Evolutionary conservation across 1,284 basidiomycete species (phyloP).

Genomic region (Puccinia horiana): DNA sequence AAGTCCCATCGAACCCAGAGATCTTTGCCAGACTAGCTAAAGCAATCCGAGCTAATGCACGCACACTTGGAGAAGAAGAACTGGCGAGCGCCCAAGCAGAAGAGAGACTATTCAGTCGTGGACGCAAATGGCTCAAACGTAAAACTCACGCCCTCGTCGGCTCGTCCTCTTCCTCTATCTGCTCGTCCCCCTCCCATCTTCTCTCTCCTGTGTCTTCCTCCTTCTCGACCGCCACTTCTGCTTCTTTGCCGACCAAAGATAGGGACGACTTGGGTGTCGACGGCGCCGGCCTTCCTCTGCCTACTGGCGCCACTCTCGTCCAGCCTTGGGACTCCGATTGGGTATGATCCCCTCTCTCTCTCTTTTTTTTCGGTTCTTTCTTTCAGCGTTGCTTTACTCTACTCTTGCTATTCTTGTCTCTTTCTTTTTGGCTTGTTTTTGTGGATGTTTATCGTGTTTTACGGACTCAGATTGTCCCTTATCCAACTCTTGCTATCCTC

Average conservation of each 20-base stretch:
- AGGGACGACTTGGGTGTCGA: background rate
- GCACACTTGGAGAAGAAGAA: constrained; percentile 13
- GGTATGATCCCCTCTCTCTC: background rate
- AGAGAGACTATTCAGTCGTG: background rate
- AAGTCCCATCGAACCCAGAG: background rate
- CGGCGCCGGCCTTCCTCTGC: constrained; percentile 32
- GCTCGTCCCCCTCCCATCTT: background rate
- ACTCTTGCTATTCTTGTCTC: background rate
- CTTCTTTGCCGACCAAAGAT: background rate
- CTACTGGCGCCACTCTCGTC: constrained; percentile 42
- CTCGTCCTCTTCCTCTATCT: background rate
- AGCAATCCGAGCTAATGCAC: background rate
- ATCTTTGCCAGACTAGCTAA: constrained; percentile 14
- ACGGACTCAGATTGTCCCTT: no score
- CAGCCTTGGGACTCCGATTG: constrained; percentile 44
- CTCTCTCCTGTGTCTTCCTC: background rate
- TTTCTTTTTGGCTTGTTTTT: background rate
- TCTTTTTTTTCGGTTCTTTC: background rate
- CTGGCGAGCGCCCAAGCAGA: background rate
- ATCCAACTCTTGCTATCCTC: no score
- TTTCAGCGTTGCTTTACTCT: no score
- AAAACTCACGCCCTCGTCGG: background rate
- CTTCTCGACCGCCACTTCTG: background rate
- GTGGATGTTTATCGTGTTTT: background rate
- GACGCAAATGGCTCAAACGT: background rate